These are phyloP conservation scores for Penicillium corylophilum DNA, from an alignment of 2,329 filamentous ascomycete genomes.

Conservation along the genomic window DNA sequence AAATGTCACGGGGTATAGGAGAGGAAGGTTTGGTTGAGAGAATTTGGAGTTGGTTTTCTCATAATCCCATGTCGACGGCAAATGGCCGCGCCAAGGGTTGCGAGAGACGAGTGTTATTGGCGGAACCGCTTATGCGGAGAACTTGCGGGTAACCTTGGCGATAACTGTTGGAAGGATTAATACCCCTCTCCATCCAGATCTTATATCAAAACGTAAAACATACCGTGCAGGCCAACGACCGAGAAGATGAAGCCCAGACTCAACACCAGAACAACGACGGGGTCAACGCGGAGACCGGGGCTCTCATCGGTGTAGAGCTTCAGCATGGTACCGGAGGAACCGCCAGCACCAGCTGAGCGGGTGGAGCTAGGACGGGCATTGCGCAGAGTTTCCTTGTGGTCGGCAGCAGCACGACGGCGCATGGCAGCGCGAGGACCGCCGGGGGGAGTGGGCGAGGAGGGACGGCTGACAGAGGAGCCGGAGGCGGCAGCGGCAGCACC, in stretches of 20 bases:
- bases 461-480: constrained; percentile 71
- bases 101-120: neutral
- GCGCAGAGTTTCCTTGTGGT: constrained; percentile 95
- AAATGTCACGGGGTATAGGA: constrained; percentile 28
- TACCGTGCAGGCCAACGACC: constrained; percentile 96
- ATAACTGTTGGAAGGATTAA: constrained; percentile 62
- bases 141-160: constrained; percentile 89
- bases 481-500: constrained; percentile 53
- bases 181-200: neutral
- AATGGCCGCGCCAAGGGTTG: neutral
- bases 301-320: constrained; percentile 99
- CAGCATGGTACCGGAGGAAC: constrained; percentile 97
- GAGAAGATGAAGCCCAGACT: constrained; percentile 98
- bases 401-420: constrained; percentile 89
- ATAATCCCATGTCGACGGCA: constrained; percentile 4
- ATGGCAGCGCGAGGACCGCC: constrained; percentile 95
- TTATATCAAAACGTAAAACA: constrained; percentile 37
- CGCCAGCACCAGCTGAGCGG: constrained; percentile 87
- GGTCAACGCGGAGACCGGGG: constrained; percentile 94
- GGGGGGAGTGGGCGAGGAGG: constrained; percentile 82
- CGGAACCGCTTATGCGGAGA: constrained; percentile 55
- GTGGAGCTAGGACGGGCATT: constrained; percentile 93
- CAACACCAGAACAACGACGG: constrained; percentile 92
- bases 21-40: constrained; percentile 15
- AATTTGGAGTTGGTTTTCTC: constrained; percentile 4